Conservation (phyloP, 2,329 filamentous ascomycete species). For the Arthrobotrys pseudoclavata region DNA sequence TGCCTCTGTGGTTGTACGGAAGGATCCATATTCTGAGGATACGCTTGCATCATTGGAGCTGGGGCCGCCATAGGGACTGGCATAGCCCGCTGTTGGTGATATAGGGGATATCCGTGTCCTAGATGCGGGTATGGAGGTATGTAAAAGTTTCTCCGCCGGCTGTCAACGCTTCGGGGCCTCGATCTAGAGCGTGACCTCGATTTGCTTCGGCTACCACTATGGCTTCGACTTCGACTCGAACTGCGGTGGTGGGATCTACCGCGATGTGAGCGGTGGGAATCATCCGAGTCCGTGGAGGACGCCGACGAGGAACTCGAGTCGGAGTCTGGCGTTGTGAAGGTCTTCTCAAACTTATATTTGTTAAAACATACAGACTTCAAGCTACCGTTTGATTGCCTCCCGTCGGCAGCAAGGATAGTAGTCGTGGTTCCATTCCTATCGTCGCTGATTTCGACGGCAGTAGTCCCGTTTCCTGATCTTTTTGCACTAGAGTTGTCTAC, state of each 20-base stretch:
- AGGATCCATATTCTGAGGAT: constrained; percentile 30
- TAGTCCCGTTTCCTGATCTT: constrained; percentile 17
- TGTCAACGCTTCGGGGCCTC: constrained; percentile 10
- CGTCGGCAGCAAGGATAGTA: constrained; percentile 29
- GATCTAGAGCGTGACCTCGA: constrained; percentile 9
- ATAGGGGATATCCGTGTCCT: constrained; percentile 9
- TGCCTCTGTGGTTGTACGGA: constrained; percentile 19
- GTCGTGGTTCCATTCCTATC: constrained; percentile 33
- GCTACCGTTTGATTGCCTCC: constrained; percentile 10
- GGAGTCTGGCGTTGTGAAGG: neutral
- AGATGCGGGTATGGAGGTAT: constrained; percentile 13
- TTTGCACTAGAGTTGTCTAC: constrained; percentile 35
- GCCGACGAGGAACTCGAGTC: constrained; percentile 8
- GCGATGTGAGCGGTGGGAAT: constrained; percentile 7
- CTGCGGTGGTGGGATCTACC: constrained; percentile 23
- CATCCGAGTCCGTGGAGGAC: constrained; percentile 16
- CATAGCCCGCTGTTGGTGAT: constrained; percentile 15
- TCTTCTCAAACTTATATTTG: constrained; percentile 17
- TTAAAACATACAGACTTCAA: constrained; percentile 25
- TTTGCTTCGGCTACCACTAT: constrained; percentile 21
- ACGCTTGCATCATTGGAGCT: neutral
- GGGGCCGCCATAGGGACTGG: constrained; percentile 15
- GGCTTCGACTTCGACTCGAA: constrained; percentile 24
- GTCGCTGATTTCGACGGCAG: constrained; percentile 40
- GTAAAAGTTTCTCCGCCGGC: constrained; percentile 13